A percentile compares a stretch with the other conserved stretches of the same genome.
phyloP scores from a whole-genome alignment of 306 rosid species.

The Acacia acuminata region DNA sequence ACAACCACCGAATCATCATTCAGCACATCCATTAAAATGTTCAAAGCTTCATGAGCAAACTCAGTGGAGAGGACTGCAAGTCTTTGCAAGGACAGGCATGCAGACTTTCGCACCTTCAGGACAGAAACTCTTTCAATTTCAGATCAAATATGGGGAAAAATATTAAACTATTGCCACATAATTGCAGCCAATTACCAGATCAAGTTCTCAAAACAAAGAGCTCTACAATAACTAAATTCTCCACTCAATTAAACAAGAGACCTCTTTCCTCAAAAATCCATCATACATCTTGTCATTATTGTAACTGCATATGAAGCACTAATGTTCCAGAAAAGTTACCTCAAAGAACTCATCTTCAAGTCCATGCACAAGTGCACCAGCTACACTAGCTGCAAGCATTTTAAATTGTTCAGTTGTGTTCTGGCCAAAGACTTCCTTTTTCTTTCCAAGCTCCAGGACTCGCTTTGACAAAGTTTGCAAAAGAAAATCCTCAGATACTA shows the following conservation, averaged over 20 bases:
- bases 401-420: slow-evolving; percentile 50
- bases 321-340: slow-evolving; percentile 46
- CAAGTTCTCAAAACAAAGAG: slow-evolving; percentile 16
- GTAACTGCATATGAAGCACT: not conserved
- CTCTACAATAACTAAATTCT: not conserved
- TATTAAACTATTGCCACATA: slow-evolving; percentile 5
- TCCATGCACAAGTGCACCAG: slow-evolving; percentile 89
- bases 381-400: slow-evolving; percentile 51
- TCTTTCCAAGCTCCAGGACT: slow-evolving; percentile 52
- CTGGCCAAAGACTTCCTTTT: slow-evolving; percentile 44
- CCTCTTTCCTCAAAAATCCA: not conserved
- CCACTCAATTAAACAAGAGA: not conserved
- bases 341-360: slow-evolving; percentile 92
- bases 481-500: slow-evolving; percentile 76
- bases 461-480: slow-evolving; percentile 80
- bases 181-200: slow-evolving; percentile 21
- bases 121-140: slow-evolving; percentile 24
- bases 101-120: slow-evolving; percentile 79
- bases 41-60: slow-evolving; percentile 71
- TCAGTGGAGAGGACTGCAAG: slow-evolving; percentile 57
- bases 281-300: not conserved
- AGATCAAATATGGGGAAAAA: slow-evolving; percentile 1
- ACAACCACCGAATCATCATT: slow-evolving; percentile 73
- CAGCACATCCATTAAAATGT: slow-evolving; percentile 65
- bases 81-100: slow-evolving; percentile 58